Evolutionary conservation across 2,329 filamentous ascomycete genomes (phyloP).

Genomic region (Huntiella decipiens): DNA sequence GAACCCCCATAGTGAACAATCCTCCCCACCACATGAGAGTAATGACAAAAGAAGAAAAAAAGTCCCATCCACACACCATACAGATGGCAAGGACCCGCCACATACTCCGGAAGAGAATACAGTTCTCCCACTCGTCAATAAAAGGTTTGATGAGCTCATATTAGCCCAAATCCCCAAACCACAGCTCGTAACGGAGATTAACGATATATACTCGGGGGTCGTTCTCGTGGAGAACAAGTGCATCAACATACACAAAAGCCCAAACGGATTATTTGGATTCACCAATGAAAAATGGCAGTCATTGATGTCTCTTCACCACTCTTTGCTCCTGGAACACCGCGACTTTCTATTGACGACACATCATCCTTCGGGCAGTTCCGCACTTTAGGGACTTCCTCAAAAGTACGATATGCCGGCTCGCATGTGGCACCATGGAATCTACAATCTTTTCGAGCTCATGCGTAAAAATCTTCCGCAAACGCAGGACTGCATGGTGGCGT

Average conservation of each 20-base stretch:
- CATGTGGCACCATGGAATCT: constrained; percentile 90
- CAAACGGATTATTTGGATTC: constrained; percentile 23
- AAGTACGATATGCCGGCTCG: constrained; percentile 84
- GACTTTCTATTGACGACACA: constrained; percentile 77
- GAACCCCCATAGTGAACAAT: no score
- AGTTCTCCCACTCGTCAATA: no score
- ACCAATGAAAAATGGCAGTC: constrained; percentile 65
- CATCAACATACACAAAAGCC: constrained; percentile 58
- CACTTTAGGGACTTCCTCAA: constrained; percentile 46
- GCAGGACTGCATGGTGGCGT: constrained; percentile 75
- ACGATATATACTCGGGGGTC: constrained; percentile 64
- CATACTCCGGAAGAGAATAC: no score
- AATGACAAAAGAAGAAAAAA: no score
- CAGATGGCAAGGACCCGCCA: no score
- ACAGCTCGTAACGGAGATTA: constrained; percentile 63
- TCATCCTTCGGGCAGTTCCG: constrained; percentile 56
- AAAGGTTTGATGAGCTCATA: no score
- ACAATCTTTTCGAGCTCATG: constrained; percentile 61
- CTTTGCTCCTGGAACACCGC: constrained; percentile 62
- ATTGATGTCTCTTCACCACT: constrained; percentile 63
- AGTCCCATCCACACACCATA: no score
- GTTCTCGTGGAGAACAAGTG: constrained; percentile 78
- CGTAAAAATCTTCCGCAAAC: constrained; percentile 56
- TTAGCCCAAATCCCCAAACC: no score
- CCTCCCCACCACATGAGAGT: no score